phyloP scores from a whole-genome alignment of 2,329 filamentous ascomycete genomes.

The Exophiala spinifera region DNA sequence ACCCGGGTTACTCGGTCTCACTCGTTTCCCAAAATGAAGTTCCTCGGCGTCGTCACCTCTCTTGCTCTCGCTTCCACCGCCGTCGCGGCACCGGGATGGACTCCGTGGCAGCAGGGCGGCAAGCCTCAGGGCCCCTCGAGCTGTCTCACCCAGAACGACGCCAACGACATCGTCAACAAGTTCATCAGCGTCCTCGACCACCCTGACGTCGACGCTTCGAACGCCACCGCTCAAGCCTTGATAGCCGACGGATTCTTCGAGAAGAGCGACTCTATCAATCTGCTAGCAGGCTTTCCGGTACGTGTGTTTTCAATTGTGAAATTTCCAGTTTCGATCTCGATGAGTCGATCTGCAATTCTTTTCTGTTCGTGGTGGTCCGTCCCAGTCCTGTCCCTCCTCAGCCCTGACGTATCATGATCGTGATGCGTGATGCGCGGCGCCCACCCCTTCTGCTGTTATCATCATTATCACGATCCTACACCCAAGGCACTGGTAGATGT shows the following conservation, averaged over 20 bases:
- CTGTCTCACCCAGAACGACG: conserved; percentile 19
- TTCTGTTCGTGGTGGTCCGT: too few species aligned
- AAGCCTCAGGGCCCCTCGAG: background rate
- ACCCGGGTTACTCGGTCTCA: background rate
- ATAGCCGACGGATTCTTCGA: conserved; percentile 20
- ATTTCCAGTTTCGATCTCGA: too few species aligned
- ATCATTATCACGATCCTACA: too few species aligned
- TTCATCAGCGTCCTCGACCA: conserved; percentile 22
- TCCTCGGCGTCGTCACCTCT: conserved; percentile 10
- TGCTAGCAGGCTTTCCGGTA: conserved; percentile 21
- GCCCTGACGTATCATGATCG: too few species aligned
- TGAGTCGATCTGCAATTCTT: too few species aligned
- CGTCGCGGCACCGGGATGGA: conserved; percentile 11
- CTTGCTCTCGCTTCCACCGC: conserved; percentile 9
- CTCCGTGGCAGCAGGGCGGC: conserved; percentile 4
- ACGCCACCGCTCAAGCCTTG: conserved; percentile 21
- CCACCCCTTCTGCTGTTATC: too few species aligned
- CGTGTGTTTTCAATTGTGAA: background rate
- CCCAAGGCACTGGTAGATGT: too few species aligned
- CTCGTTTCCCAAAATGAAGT: conserved; percentile 15
- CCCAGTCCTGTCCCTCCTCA: too few species aligned
- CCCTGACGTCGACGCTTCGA: conserved; percentile 15
- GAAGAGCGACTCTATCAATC: conserved; percentile 27
- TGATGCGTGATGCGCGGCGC: too few species aligned
- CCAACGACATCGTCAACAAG: conserved; percentile 19